Percentiles rank a stretch among this genome's conserved stretches.
These are phyloP conservation scores for Pseudocercospora pini-densiflorae DNA, from an alignment of 2,329 filamentous ascomycete species.

Conservation along the genomic window DNA sequence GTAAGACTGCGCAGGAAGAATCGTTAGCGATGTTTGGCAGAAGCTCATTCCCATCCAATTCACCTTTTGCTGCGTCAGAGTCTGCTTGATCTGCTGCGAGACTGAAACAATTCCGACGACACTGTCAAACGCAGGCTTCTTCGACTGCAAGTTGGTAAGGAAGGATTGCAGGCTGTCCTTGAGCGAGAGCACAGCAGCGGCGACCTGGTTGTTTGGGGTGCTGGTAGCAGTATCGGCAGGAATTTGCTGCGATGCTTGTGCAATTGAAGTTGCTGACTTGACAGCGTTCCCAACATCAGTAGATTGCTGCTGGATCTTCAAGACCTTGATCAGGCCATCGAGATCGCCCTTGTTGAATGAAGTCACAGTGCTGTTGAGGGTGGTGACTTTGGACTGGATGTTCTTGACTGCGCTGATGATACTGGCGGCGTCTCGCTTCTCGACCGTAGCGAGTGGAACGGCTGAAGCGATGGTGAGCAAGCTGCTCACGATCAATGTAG, in stretches of 20 bases:
- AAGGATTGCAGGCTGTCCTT: constrained; percentile 19
- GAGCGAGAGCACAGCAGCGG: constrained; percentile 21
- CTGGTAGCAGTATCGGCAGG: constrained; percentile 11
- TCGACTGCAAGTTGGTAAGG: constrained; percentile 19
- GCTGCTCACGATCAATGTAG: constrained; percentile 13
- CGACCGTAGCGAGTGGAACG: constrained; percentile 11
- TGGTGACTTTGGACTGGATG: constrained; percentile 22
- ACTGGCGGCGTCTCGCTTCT: constrained; percentile 22
- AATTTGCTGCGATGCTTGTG: constrained; percentile 17
- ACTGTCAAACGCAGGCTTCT: constrained; percentile 26
- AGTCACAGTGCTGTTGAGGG: constrained; percentile 24
- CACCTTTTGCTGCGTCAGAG: constrained; percentile 18
- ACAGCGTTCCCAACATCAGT: constrained; percentile 19
- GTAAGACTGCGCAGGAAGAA: neutral
- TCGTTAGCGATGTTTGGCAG: neutral
- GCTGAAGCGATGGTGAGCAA: constrained; percentile 20
- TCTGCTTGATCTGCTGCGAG: constrained; percentile 18
- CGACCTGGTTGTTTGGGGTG: constrained; percentile 18
- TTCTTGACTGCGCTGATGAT: constrained; percentile 22
- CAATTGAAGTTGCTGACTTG: constrained; percentile 14
- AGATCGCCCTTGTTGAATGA: constrained; percentile 24
- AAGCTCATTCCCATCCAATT: neutral
- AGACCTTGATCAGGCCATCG: constrained; percentile 18
- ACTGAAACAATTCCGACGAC: constrained; percentile 15
- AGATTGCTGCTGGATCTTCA: constrained; percentile 23